phyloP scores from a whole-genome alignment of 208 protist species.

The Trypanosoma platydactyli region DNA sequence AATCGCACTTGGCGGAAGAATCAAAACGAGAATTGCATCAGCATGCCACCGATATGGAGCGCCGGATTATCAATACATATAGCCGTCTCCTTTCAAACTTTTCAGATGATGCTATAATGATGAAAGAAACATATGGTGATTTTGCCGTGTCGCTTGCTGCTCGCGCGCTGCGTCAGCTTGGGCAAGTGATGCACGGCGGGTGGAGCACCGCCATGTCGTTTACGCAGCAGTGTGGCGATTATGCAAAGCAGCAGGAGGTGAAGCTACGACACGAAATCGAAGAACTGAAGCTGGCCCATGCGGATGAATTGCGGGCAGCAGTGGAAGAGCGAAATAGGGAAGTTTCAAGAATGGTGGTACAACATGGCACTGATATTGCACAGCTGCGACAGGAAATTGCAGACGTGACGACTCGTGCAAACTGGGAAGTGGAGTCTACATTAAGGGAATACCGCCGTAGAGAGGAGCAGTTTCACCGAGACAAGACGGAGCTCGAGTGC shows the following conservation, averaged over 20 bases:
- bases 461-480: slow-evolving; percentile 28
- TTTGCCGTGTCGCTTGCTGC: slow-evolving; percentile 13
- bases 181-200: slow-evolving; percentile 1
- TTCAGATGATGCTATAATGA: slow-evolving; percentile 21
- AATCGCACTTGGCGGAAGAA: slow-evolving; percentile 1
- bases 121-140: slow-evolving; percentile 28
- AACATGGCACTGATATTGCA: slow-evolving; percentile 22
- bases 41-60: slow-evolving; percentile 6
- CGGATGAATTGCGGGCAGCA: slow-evolving; percentile 12
- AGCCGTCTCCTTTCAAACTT: slow-evolving; percentile 11
- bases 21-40: slow-evolving; percentile 3
- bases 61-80: not conserved
- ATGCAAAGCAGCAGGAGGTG: slow-evolving; percentile 7
- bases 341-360: slow-evolving; percentile 15
- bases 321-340: slow-evolving; percentile 18
- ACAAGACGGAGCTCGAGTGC: slow-evolving; percentile 33
- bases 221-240: not conserved
- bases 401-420: slow-evolving; percentile 6
- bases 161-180: slow-evolving; percentile 5
- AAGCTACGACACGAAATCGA: slow-evolving; percentile 18
- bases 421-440: not conserved
- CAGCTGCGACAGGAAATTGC: slow-evolving; percentile 23
- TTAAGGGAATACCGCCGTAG: slow-evolving; percentile 21
- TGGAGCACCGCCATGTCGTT: slow-evolving; percentile 6
- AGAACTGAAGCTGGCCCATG: slow-evolving; percentile 14